Conservation (phyloP, 108 stramenopile species). For the Nitzschia sp. region DNA sequence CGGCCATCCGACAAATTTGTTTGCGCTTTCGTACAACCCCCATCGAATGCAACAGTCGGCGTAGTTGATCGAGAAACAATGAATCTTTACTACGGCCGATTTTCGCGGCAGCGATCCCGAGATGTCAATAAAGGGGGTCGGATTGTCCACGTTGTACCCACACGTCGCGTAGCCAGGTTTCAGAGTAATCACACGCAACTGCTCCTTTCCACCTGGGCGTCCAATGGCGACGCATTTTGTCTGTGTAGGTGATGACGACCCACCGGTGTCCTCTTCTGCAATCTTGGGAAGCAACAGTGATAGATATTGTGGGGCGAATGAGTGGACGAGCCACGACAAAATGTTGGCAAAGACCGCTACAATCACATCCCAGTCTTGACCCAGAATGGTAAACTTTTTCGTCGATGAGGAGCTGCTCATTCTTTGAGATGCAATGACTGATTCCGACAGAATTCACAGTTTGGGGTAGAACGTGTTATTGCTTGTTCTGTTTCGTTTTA, state of each 20-base stretch:
- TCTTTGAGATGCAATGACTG: too few species aligned
- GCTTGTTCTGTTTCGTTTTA: background rate
- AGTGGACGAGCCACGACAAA: conserved; percentile 67
- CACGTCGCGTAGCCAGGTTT: conserved; percentile 62
- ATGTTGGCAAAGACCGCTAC: conserved; percentile 70
- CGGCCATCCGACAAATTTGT: conserved; percentile 87
- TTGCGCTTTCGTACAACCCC: conserved; percentile 87
- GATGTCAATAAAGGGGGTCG: conserved; percentile 17
- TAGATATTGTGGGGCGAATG: conserved; percentile 54
- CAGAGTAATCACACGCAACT: conserved; percentile 65
- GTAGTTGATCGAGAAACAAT: conserved; percentile 81
- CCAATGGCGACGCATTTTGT: conserved; percentile 81
- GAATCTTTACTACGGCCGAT: conserved; percentile 61
- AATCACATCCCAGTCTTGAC: conserved; percentile 51
- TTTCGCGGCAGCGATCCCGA: conserved; percentile 21
- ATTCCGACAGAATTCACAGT: too few species aligned
- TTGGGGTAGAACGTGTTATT: too few species aligned
- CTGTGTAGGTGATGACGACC: conserved; percentile 8
- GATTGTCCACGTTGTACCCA: conserved; percentile 77
- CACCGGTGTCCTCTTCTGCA: conserved; percentile 28
- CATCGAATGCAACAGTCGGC: conserved; percentile 87
- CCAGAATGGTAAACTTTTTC: conserved; percentile 11
- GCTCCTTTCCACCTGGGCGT: conserved; percentile 81
- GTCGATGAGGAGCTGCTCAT: too few species aligned
- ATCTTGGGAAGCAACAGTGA: conserved; percentile 55